phyloP scores from a whole-genome alignment of 2,329 filamentous ascomycete genomes.

The Fusarium pseudocircinatum region DNA sequence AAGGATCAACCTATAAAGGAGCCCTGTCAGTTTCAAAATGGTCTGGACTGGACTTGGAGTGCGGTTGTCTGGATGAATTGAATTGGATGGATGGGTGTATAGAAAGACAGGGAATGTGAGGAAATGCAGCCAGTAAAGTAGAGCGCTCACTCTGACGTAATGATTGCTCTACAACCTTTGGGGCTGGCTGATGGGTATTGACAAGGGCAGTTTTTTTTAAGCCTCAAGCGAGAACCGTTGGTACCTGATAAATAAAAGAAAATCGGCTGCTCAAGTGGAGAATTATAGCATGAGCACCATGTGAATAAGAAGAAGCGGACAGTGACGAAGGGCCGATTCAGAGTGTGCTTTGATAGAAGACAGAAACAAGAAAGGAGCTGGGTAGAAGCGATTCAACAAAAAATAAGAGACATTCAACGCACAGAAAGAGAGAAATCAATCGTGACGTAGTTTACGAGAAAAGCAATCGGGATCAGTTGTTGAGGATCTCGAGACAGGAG shows the following conservation, averaged over 20 bases:
- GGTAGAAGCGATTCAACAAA: conserved; percentile 19
- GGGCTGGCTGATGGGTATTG: conserved; percentile 12
- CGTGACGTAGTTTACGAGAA: conserved; percentile 37
- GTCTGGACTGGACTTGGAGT: conserved; percentile 7
- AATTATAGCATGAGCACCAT: conserved; percentile 13
- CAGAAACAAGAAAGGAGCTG: neutral
- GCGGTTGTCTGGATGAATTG: conserved; percentile 21
- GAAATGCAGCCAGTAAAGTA: conserved; percentile 30
- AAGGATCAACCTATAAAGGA: conserved; percentile 20
- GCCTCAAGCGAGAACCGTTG: conserved; percentile 27
- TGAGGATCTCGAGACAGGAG: conserved; percentile 36
- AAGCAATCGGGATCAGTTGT: conserved; percentile 23
- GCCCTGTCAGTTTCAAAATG: conserved; percentile 25
- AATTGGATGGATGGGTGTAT: conserved; percentile 11
- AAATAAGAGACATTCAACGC: neutral
- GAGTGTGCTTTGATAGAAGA: neutral
- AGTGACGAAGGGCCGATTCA: conserved; percentile 25
- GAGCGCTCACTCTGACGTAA: conserved; percentile 40
- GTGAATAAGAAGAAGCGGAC: neutral
- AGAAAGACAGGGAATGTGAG: conserved; percentile 29
- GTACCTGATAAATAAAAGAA: conserved; percentile 27
- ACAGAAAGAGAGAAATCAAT: conserved; percentile 15
- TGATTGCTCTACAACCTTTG: conserved; percentile 18
- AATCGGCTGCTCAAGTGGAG: conserved; percentile 23
- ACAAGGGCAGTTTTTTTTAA: conserved; percentile 19